These are phyloP conservation scores for Trypanosoma brucei DNA, from an alignment of 208 protist genomes.

Conservation along the genomic window DNA sequence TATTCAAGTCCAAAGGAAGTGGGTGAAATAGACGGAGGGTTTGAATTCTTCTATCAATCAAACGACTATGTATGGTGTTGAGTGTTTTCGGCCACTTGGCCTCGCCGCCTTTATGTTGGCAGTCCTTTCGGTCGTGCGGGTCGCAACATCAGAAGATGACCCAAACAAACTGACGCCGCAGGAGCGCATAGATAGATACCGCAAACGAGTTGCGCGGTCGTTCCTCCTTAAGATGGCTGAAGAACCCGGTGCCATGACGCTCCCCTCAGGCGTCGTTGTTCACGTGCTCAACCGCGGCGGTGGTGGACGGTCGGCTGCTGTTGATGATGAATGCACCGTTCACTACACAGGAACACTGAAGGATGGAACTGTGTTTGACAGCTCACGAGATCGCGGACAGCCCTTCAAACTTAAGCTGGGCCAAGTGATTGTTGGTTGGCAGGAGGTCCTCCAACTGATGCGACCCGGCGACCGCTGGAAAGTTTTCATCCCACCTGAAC, in stretches of 20 bases:
- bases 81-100: background rate
- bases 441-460: conserved; percentile 84
- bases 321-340: conserved; percentile 54
- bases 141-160: background rate
- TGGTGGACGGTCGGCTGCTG: conserved; percentile 41
- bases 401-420: conserved; percentile 53
- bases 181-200: conserved; percentile 39
- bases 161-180: conserved; percentile 27
- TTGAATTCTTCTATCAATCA: no score
- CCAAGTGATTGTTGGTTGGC: conserved; percentile 53
- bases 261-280: conserved; percentile 74
- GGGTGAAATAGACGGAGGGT: no score
- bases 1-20: no score
- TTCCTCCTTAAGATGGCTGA: conserved; percentile 42
- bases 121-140: background rate
- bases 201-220: conserved; percentile 28
- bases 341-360: conserved; percentile 64
- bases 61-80: background rate
- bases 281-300: conserved; percentile 40
- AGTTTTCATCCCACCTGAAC: conserved; percentile 59
- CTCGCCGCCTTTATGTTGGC: background rate
- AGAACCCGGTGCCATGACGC: conserved; percentile 39
- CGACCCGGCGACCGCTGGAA: conserved; percentile 77
- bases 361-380: conserved; percentile 50
- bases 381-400: conserved; percentile 36